Evolutionary conservation across 495 filamentous ascomycete species (phyloP), one percentile per base, ranked within the genome.

Genomic region (Hypoxylon crocopeplum): DNA sequence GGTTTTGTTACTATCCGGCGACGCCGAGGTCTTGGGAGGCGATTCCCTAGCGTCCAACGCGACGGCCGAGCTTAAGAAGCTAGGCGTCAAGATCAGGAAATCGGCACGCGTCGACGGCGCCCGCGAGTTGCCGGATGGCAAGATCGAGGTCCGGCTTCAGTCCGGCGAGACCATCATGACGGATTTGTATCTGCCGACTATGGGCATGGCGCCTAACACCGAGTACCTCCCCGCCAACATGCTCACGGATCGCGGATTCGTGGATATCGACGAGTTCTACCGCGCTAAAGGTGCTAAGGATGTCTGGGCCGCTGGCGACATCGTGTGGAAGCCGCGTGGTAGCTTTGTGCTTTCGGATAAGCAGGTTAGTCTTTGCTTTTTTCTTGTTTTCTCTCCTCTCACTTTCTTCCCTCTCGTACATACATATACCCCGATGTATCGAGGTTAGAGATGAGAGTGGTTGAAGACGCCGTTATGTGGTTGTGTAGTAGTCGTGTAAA

Each of bases 101-200:
- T 68, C 69, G 37, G 52, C 74, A 5, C 68, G 70, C 27, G 78
- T 84, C 20, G 46, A 52, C 2, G 44, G 33, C 13, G 48, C 66
- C 3, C 48, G 46, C 41, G 17, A 53, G 7, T 21, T 53, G 13
- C 42, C 49, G 22, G 67, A 71, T 40, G 72, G 66, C 60, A 74
- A 75, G 50, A 74, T 63, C 15, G 72, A 76, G 54, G 56, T 80
- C 19, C 47, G 56, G 16, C 69, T 80, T 13, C 39, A 69, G 34
- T 59, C 39, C 59, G 75, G 76, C 62, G 71, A 79, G 46, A 75
- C 62, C 29, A 45, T 80, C 46, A 42, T 54, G 0, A 80, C 82
- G 0, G 86, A 88, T 63, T 46, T 88, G 13, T 88, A 87, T 72
- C 79, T 90, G 44, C 80, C 87, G 2, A 85, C 84, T 2, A 83